Conservation (phyloP, 805 yeast species). For the Yamadazyma philogaea region DNA sequence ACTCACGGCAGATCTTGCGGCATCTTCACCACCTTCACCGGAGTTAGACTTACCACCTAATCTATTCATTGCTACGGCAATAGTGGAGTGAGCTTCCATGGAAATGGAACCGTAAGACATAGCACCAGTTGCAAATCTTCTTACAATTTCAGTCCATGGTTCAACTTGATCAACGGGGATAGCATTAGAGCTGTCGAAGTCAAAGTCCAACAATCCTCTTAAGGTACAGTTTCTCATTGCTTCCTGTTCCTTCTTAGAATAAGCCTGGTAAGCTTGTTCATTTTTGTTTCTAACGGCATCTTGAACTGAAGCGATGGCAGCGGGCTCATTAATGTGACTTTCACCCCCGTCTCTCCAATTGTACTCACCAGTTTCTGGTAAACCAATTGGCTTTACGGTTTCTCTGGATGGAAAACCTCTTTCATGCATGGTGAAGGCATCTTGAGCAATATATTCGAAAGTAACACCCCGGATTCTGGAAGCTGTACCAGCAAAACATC, state of each 20-base stretch:
- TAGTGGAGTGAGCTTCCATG: slow-evolving; percentile 96
- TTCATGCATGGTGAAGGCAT: slow-evolving; percentile 90
- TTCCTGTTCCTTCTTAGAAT: slow-evolving; percentile 84
- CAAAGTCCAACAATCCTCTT: slow-evolving; percentile 91
- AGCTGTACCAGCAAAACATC: slow-evolving; percentile 96
- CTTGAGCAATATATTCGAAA: slow-evolving; percentile 94
- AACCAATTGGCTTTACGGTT: slow-evolving; percentile 64
- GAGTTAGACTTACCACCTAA: slow-evolving; percentile 97
- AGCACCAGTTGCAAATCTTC: slow-evolving; percentile 98
- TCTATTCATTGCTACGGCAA: slow-evolving; percentile 98
- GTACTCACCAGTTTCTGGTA: slow-evolving; percentile 95
- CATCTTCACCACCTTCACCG: slow-evolving; percentile 99
- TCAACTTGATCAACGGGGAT: slow-evolving; percentile 97
- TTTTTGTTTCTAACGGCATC: slow-evolving; percentile 98
- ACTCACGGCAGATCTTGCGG: slow-evolving; percentile 76
- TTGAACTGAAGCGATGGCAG: slow-evolving; percentile 91
- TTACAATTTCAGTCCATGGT: slow-evolving; percentile 98
- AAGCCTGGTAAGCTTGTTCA: slow-evolving; percentile 86
- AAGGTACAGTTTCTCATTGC: slow-evolving; percentile 91
- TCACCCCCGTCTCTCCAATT: slow-evolving; percentile 99
- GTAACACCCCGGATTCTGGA: slow-evolving; percentile 95
- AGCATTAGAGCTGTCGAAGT: slow-evolving; percentile 63
- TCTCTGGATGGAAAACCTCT: slow-evolving; percentile 82
- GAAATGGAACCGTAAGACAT: slow-evolving; percentile 99
- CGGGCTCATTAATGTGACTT: slow-evolving; percentile 90